Evolutionary conservation across 2,329 filamentous ascomycete genomes (phyloP).

Genomic region (Aureobasidium sp.): DNA sequence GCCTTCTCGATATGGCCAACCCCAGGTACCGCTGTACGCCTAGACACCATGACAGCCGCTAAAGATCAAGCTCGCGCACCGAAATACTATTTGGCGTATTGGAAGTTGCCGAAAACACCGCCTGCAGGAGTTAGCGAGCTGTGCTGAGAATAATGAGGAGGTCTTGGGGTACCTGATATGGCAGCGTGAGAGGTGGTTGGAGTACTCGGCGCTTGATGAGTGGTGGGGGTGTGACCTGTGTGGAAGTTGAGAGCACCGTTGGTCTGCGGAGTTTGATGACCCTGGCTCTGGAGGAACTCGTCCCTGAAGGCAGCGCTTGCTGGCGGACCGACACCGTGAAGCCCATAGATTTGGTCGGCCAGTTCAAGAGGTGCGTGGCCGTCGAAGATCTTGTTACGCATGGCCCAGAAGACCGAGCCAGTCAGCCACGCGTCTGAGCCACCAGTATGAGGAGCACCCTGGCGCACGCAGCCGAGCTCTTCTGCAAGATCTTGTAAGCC

Average conservation of each 20-base stretch:
- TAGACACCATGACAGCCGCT: constrained; percentile 8
- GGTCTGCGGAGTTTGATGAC: constrained; percentile 41
- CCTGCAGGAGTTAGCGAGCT: constrained; percentile 14
- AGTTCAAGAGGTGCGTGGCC: constrained; percentile 69
- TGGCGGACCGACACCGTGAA: constrained; percentile 55
- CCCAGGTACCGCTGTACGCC: background rate
- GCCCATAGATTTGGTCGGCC: constrained; percentile 89
- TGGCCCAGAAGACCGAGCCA: constrained; percentile 89
- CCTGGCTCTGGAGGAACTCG: constrained; percentile 26
- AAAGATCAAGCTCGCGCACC: constrained; percentile 5
- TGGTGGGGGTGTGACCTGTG: constrained; percentile 30
- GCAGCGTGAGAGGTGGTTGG: constrained; percentile 52
- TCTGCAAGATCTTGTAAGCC: constrained; percentile 92
- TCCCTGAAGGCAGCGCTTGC: constrained; percentile 47
- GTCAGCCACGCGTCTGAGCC: constrained; percentile 91
- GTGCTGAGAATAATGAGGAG: constrained; percentile 14
- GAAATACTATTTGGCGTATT: constrained; percentile 14
- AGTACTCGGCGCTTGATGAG: constrained; percentile 54
- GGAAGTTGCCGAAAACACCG: constrained; percentile 15
- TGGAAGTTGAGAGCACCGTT: constrained; percentile 28
- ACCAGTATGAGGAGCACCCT: constrained; percentile 84
- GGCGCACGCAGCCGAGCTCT: constrained; percentile 79
- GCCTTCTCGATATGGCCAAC: background rate
- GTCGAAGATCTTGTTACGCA: constrained; percentile 81
- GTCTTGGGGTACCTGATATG: constrained; percentile 30